Evolutionary conservation across 176 grass and related monocot genomes (phyloP), one percentile per base, ranked within the genome.

Genomic region (Ensete glaucum): DNA sequence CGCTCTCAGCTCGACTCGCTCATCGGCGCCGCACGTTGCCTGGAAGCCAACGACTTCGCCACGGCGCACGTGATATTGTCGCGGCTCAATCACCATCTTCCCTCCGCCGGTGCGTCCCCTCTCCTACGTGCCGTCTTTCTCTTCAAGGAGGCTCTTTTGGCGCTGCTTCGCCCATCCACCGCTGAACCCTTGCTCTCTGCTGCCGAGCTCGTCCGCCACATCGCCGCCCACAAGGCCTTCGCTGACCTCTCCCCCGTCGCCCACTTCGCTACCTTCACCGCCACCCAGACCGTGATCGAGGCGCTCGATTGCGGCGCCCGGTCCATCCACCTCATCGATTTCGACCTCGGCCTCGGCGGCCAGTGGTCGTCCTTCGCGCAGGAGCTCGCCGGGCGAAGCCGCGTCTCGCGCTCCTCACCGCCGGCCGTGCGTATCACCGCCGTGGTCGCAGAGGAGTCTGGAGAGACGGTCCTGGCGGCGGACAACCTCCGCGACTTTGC

Each of bases 291-390:
- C 73, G 75, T 90, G 54, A 81, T 90, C 21, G 88, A 90, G 56
- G 81, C 84, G 48, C 73, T 90, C 11, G 84, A 90, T 29, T 76
- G 64, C n/a, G 57, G 65, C 16, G 56, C 81, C 6, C 69, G 55
- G 23, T 86, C 88, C 7, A 80, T 90, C 74, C 88, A 90, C 73
- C 50, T 90, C 62, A 63, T 90, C 16, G 84, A 90, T 69, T 90
- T 90, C 49, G 88, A 90, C 63, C 78, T 90, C 1, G 88, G 88
- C 9, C 81, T 90, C 7, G 88, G 88, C 2, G 84, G 88, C 43
- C 88, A 90, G 71, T 90, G 88, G 88, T 90, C 88, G 21, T 90
- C 88, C 68, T 90, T 90, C 75, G 57, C 81, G 24, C 84, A 90
- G 65, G 84, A 82, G 50, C 67, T 86, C 17, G 84, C 88, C 9